Conservation (phyloP, 2,329 filamentous ascomycete genomes). For the Verticillium albo-atrum region DNA sequence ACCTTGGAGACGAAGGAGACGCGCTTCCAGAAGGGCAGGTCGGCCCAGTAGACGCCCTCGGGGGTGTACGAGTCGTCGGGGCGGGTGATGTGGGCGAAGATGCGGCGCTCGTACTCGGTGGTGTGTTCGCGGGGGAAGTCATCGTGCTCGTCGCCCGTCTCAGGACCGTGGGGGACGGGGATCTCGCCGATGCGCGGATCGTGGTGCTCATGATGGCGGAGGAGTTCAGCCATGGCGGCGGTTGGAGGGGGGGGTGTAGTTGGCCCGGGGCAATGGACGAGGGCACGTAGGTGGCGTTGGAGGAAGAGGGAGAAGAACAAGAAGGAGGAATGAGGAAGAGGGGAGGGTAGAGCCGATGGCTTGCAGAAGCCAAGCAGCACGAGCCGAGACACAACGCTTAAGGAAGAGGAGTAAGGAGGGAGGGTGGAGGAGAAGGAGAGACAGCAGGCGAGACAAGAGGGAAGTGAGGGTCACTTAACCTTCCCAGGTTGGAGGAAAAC, state of each 20-base stretch:
- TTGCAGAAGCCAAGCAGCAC: neutral
- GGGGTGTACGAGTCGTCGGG: slow-evolving; percentile 84
- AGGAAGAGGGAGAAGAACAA: neutral
- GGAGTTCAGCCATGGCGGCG: slow-evolving; percentile 26
- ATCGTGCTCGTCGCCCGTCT: slow-evolving; percentile 44
- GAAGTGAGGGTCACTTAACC: neutral
- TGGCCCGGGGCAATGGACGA: neutral
- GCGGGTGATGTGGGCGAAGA: slow-evolving; percentile 76
- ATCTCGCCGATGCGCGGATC: slow-evolving; percentile 44
- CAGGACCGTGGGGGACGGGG: slow-evolving; percentile 50
- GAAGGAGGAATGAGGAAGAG: neutral
- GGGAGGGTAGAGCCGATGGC: neutral
- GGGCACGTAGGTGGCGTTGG: neutral
- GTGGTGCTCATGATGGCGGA: slow-evolving; percentile 35
- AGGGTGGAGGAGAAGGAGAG: neutral
- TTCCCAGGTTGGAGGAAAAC: neutral
- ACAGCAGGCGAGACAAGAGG: neutral
- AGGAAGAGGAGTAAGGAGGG: neutral
- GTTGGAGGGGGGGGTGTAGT: neutral
- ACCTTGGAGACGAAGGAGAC: slow-evolving; percentile 71
- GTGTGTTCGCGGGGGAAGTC: slow-evolving; percentile 39
- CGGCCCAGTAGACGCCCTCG: slow-evolving; percentile 89
- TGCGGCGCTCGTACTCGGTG: slow-evolving; percentile 47
- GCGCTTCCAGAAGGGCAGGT: slow-evolving; percentile 67
- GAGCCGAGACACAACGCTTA: neutral